A percentile compares a stretch with the other conserved stretches of the same genome.
Conservation (phyloP, 2,329 filamentous ascomycete genomes). For the Tothia fuscella region DNA sequence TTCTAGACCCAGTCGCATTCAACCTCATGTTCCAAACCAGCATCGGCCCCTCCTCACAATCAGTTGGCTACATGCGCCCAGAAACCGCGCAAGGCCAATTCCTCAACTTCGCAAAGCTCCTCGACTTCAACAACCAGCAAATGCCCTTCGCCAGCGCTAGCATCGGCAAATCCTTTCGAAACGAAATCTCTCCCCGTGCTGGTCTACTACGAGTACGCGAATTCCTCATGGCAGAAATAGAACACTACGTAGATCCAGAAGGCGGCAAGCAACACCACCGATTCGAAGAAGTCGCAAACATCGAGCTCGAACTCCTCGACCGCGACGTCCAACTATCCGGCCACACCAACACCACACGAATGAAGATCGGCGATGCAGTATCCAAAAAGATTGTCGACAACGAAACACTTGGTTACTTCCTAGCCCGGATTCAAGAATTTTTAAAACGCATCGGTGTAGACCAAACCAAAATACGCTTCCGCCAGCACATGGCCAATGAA, state of each 20-base stretch:
- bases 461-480: conserved; percentile 78
- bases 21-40: conserved; percentile 98
- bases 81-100: conserved; percentile 99
- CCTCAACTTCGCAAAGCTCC: conserved; percentile 88
- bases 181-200: conserved; percentile 88
- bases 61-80: conserved; percentile 74
- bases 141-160: conserved; percentile 98
- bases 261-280: conserved; percentile 88
- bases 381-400: conserved; percentile 77
- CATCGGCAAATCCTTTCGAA: conserved; percentile 95
- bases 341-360: conserved; percentile 60
- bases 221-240: conserved; percentile 86
- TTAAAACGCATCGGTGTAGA: conserved; percentile 81
- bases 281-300: conserved; percentile 72
- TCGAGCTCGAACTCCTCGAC: conserved; percentile 75
- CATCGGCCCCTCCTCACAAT: conserved; percentile 84
- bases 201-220: conserved; percentile 90
- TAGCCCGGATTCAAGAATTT: conserved; percentile 87
- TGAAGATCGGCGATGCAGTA: conserved; percentile 80
- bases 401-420: conserved; percentile 95
- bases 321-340: conserved; percentile 76
- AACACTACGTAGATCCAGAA: conserved; percentile 93
- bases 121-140: conserved; percentile 87
- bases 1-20: conserved; percentile 76
- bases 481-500: conserved; percentile 89